These are phyloP conservation scores for Pythium oligandrum DNA, from an alignment of 352 stramenopile genomes.

Conservation along the genomic window DNA sequence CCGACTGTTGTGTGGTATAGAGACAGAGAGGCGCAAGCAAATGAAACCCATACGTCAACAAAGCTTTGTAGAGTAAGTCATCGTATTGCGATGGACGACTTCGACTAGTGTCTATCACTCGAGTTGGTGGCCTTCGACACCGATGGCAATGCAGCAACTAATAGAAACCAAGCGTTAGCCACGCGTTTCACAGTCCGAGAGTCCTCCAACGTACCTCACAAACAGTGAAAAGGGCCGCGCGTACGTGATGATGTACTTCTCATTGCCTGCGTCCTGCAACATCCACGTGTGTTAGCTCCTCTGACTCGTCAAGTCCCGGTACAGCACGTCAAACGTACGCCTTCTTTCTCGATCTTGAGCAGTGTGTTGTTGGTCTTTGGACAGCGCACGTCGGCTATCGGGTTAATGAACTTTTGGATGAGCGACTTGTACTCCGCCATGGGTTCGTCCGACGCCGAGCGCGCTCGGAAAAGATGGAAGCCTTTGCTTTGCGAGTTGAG, in stretches of 20 bases:
- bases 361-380: slow-evolving; percentile 60
- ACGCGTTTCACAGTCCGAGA: background rate
- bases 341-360: slow-evolving; percentile 81
- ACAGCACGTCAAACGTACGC: slow-evolving; percentile 25
- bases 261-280: slow-evolving; percentile 44
- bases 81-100: too few species aligned
- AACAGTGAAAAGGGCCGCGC: slow-evolving; percentile 74
- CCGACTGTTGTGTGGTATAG: too few species aligned
- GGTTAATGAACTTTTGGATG: slow-evolving; percentile 80
- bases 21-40: too few species aligned
- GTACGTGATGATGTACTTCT: slow-evolving; percentile 82
- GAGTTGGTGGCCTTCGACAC: slow-evolving; percentile 59
- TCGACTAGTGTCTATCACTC: slow-evolving; percentile 19
- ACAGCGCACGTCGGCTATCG: slow-evolving; percentile 61
- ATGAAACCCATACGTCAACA: too few species aligned
- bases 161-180: background rate
- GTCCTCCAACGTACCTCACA: slow-evolving; percentile 37
- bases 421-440: slow-evolving; percentile 19
- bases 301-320: too few species aligned
- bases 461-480: slow-evolving; percentile 45
- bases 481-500: slow-evolving; percentile 46
- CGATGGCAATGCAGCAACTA: slow-evolving; percentile 71
- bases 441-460: slow-evolving; percentile 19
- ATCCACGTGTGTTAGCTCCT: background rate
- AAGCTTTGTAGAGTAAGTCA: too few species aligned